Conservation (phyloP, 805 yeast genomes). For the Zygosaccharomyces lentus region DNA sequence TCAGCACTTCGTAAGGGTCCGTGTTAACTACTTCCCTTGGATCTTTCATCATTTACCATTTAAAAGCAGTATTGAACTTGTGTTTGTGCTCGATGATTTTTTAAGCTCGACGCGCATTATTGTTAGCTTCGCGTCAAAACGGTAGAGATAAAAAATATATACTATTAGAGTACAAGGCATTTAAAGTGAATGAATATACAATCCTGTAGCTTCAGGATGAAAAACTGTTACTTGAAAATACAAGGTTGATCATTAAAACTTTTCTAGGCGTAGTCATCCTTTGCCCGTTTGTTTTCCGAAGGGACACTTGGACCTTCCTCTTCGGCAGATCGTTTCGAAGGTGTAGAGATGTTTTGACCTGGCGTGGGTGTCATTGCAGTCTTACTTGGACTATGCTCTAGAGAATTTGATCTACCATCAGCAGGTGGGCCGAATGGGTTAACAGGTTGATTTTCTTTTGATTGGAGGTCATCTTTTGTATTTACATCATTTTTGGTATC, state of each 20-base stretch:
- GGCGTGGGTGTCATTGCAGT: constrained; percentile 1
- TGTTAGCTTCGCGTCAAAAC: neutral
- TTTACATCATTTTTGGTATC: neutral
- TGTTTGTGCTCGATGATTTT: neutral
- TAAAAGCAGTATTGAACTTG: neutral
- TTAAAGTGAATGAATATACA: neutral
- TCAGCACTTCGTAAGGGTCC: constrained; percentile 22
- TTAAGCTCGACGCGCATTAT: neutral
- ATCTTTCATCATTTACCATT: constrained; percentile 20
- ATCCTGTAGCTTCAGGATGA: neutral
- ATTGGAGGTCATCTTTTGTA: neutral
- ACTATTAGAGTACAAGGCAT: neutral
- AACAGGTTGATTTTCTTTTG: neutral
- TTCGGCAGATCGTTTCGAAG: constrained; percentile 16
- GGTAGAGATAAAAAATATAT: neutral
- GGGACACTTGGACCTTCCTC: constrained; percentile 5
- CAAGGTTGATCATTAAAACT: neutral
- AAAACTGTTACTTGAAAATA: neutral
- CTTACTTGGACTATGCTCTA: constrained; percentile 1
- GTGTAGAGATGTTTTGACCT: constrained; percentile 1
- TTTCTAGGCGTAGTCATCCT: constrained; percentile 6
- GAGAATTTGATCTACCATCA: neutral
- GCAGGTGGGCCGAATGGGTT: constrained; percentile 3
- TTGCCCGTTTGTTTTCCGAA: constrained; percentile 5
- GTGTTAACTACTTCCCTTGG: constrained; percentile 24